phyloP scores from a whole-genome alignment of 176 grass and related monocot species.

The Melocanna baccifera region DNA sequence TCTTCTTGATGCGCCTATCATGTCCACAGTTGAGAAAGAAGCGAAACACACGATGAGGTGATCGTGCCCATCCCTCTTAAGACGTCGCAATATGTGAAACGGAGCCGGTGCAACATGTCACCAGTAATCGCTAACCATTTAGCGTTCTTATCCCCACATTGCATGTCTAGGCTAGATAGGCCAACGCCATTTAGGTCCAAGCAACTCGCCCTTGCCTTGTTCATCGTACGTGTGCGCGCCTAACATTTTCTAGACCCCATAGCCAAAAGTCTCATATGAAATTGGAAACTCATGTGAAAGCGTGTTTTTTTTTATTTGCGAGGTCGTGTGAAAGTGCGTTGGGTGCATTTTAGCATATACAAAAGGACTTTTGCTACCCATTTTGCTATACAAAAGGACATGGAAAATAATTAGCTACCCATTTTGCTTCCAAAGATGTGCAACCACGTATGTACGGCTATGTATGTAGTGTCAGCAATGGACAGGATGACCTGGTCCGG shows the following conservation, averaged over 20 bases:
- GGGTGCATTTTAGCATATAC: not conserved
- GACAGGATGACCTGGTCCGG: not conserved
- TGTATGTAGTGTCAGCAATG: not conserved
- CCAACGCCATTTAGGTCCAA: too few species aligned
- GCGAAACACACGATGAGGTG: too few species aligned
- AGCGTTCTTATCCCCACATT: not conserved
- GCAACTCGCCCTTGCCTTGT: too few species aligned
- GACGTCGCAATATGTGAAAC: not conserved
- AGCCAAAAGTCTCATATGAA: not conserved
- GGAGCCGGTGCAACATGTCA: not conserved
- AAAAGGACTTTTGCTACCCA: not conserved
- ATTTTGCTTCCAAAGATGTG: not conserved
- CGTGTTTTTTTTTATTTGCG: too few species aligned
- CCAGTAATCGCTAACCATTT: not conserved
- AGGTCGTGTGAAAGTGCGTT: not conserved
- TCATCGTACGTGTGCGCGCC: too few species aligned
- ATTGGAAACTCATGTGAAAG: not conserved
- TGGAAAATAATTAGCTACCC: not conserved
- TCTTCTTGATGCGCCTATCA: too few species aligned
- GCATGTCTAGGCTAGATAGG: not conserved
- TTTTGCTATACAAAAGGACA: not conserved
- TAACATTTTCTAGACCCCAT: not conserved
- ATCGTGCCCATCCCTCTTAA: not conserved
- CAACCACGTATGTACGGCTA: not conserved
- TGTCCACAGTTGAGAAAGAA: too few species aligned